Evolutionary conservation across 345 rosid species (phyloP), one percentile per base, ranked within the genome.

Genomic region (Syzygium jambos): DNA sequence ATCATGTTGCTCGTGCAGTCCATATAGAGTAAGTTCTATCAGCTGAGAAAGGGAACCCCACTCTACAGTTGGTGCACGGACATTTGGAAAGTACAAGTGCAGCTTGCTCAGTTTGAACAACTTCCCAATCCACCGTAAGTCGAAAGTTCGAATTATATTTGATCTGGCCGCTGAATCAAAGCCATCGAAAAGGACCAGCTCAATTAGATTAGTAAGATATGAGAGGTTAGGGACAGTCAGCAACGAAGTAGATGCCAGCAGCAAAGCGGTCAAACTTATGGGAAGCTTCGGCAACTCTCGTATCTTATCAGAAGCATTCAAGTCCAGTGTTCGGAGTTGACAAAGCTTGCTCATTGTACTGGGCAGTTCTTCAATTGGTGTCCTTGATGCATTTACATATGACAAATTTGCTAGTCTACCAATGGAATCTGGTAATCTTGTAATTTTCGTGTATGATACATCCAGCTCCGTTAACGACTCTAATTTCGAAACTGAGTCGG

Each of bases 231-330:
- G 57, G n/a, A 56, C 61, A 22, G n/a, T 56, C 13, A 4, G 1
- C 0, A 56, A 10, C 1, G n/a, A 56, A 4, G 0, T 2, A 56
- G 61, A 56, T 4, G 0, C 2, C 13, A 23, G 0, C 4, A 0
- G 27, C 4, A 56, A 6, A 56, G n/a, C 23, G n/a, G 61, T 56
- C n/a, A 56, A 56, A 56, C 61, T 23, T 22, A 0, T 9, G 2
- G 61, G 61, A 3, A 56, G 61, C 2, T 23, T 4, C 3, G n/a
- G 27, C n/a, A 56, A 23, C 27, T 56, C 61, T 56, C 23, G 61
- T 23, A 56, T 56, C 5, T 3, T 0, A 56, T 56, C 0, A 56
- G 12, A 56, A 4, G 0, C 1, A 54, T 2, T 1, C 61, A 56
- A 56, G 3, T 1, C 0, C 13, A 56, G 13, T 56, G 61, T 23